Base-by-base conservation (phyloP, 2,329 filamentous ascomycete genomes). In the Neophaeococcomyces aloes region DNA sequence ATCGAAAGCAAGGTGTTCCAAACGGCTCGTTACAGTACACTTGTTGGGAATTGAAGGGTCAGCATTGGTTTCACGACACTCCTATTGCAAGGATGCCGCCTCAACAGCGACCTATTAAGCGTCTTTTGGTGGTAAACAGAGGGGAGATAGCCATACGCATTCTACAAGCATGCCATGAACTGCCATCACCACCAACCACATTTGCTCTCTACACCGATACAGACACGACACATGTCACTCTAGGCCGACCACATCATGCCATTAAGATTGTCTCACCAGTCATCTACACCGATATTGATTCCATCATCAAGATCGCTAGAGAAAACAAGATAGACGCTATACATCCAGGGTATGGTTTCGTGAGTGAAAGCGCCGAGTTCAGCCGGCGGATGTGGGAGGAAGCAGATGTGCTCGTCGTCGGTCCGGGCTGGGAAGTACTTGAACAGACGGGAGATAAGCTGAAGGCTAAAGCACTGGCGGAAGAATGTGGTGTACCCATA, bases 61-160 rank as follows among this genome's bases (percentile, higher is more conserved):
- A 17, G 5, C 10, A 11, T 35, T 35, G n/a, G 8, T 3, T 11
- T 19, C 19, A 11, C 19, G 15, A n/a, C 11, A 18, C 19, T 4
- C 27, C 7, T 8, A 5, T 25, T 13, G 14, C 25, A 39, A n/a
- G 32, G 41, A 55, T 59, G 56, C 43, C 52, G 23, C 51, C 54
- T 38, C 56, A 57, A 48, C 50, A 57, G 32, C 48, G 57, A 17
- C 60, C 62, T 1, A 71, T 76, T 40, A 67, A 65, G 43, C 67
- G 70, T 18, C 64, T 77, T 4, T 62, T 78, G 4, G 57, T 77
- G 38, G 69, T 71, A 14, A 76, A 25, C 41, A 77, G 76, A 62
- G 78, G 78, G 44, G 78, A 81, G 58, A 80, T 82, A 40, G 76
- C 77, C 42, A 69, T 75, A 2, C 69, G 78, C 10, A 76, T 81